Evolutionary conservation across 768 basidiomycete genomes (phyloP), one percentile per base, ranked within the genome.

Genomic region (Trametes cubensis): DNA sequence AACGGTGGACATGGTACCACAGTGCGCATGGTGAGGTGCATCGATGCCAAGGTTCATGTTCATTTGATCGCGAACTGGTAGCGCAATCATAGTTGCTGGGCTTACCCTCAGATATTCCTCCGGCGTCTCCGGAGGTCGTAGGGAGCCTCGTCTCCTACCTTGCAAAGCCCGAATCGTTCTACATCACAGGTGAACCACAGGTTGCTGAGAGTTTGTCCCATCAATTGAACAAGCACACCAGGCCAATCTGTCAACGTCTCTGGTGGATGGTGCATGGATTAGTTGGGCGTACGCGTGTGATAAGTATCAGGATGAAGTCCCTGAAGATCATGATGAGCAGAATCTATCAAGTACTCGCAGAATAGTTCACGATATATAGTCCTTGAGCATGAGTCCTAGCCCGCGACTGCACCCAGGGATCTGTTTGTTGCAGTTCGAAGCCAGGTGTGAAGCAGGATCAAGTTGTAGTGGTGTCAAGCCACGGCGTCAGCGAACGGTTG

Each of bases 131-230:
- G 23, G 56, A 62, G 4, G 63, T 62, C n/a, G 55, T 71, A 10
- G 70, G 67, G 6, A 62, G 58, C 18, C 13, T 67, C 2, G 70
- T 70, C 4, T 64, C 67, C 17, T 71, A 71, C 39, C 55, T 71
- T 4, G 66, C 62, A 0, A 67, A 64, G 53, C 65, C 67, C 6
- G 70, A 70, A 49, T 51, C 67, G 10, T 54, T 59, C 25, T 70
- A 66, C 47, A 51, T 70, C 10, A 70, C 67, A 18, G 69, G 66
- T 67, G 26, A 21, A 55, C 38, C 11, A 6, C 5, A 5, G 17
- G 11, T 13, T 49, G 40, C 6, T 8, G 28, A 6, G 4, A 13
- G 17, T 28, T 39, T 20, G 26, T 6, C 14, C 13, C 25, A 45
- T 26, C 25, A 2, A 4, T 25, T 4, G n/a, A 4, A 44, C 6